phyloP scores from a whole-genome alignment of 108 stramenopile species.

The Skeletonema potamos region DNA sequence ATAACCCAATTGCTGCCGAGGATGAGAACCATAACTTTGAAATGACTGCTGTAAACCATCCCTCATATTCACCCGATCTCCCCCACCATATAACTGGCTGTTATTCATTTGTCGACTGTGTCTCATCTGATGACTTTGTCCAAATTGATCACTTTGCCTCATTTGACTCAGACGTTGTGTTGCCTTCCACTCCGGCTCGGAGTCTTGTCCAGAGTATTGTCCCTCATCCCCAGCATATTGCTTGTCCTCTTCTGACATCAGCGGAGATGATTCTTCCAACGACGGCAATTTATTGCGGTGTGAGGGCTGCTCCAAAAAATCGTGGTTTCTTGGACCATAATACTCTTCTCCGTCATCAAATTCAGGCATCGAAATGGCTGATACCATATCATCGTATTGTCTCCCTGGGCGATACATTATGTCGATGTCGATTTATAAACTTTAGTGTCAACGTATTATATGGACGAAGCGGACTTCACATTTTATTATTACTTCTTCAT shows the following conservation, averaged over 20 bases:
- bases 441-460: no score
- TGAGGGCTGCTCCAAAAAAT: neutral
- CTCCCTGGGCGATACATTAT: neutral
- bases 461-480: no score
- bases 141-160: neutral
- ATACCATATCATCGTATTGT: neutral
- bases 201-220: neutral
- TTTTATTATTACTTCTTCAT: no score
- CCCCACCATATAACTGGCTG: neutral
- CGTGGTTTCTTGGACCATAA: neutral
- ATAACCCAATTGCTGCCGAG: neutral
- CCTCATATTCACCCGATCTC: neutral
- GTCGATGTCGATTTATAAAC: no score
- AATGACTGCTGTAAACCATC: neutral
- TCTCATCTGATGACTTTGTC: no score
- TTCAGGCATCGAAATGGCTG: neutral
- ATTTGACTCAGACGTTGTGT: neutral
- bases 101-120: neutral
- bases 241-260: neutral
- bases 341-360: neutral
- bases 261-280: neutral
- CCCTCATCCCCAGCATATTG: neutral
- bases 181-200: neutral
- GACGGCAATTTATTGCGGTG: neutral
- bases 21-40: neutral